Conservation (phyloP, 2,329 filamentous ascomycete species). For the Ophiocordyceps camponoti-floridani region DNA sequence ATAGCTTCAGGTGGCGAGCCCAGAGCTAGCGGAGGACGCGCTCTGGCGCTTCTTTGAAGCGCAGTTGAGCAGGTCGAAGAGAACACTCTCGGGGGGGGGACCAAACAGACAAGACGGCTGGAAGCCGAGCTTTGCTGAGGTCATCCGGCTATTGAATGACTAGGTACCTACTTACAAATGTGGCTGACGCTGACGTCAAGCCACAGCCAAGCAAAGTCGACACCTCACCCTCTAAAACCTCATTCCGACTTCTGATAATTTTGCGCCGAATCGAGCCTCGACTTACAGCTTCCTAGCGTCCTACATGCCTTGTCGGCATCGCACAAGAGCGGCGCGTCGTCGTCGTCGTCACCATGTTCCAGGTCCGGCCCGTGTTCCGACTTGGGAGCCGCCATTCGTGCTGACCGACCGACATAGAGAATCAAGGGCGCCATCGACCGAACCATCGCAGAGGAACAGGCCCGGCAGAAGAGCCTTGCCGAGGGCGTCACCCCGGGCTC, state of each 20-base stretch:
- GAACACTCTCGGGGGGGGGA: not conserved
- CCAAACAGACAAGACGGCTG: not conserved
- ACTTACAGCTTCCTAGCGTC: not conserved
- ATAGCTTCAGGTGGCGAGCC: too few relatives aligned
- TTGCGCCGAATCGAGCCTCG: not conserved
- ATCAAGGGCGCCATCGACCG: slow-evolving; percentile 73
- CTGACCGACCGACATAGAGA: slow-evolving; percentile 31
- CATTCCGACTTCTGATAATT: not conserved
- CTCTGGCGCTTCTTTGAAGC: slow-evolving; percentile 1
- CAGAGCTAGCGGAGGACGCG: too few relatives aligned
- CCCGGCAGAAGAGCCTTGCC: slow-evolving; percentile 44
- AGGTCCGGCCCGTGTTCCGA: slow-evolving; percentile 6
- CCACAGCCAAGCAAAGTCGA: not conserved
- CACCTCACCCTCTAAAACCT: not conserved
- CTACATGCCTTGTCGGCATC: not conserved
- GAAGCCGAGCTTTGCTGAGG: not conserved
- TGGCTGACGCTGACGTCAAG: not conserved
- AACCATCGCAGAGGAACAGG: slow-evolving; percentile 81
- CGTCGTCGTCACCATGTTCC: slow-evolving; percentile 8
- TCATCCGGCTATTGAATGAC: not conserved
- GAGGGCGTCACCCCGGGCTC: slow-evolving; percentile 17
- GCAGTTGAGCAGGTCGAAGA: not conserved
- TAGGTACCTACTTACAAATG: too few relatives aligned
- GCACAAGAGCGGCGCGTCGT: not conserved
- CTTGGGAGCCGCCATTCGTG: slow-evolving; percentile 2